A percentile compares a stretch with the other conserved stretches of the same genome.
phyloP scores from a whole-genome alignment of 1,284 basidiomycete species.

The Moniliella sp. region DNA sequence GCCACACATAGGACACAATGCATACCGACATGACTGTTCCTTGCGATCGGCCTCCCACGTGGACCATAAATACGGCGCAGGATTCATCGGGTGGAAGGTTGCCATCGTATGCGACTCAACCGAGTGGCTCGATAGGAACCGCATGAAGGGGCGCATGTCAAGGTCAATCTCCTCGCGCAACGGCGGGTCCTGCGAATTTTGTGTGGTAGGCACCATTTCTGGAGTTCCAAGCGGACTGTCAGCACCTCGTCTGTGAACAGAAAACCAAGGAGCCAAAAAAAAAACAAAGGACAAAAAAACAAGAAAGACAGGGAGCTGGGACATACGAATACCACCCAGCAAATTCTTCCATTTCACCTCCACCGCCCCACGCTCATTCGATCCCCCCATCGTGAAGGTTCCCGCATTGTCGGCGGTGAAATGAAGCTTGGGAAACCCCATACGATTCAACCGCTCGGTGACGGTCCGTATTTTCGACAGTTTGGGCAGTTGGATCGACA shows the following conservation, averaged over 20 bases:
- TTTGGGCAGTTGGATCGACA: conserved; percentile 24
- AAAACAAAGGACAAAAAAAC: not conserved
- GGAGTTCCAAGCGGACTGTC: not conserved
- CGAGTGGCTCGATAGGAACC: conserved; percentile 25
- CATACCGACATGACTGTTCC: too few species aligned
- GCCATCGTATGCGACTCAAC: conserved; percentile 25
- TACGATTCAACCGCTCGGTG: conserved; percentile 22
- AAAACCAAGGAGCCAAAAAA: not conserved
- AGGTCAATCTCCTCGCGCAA: conserved; percentile 17
- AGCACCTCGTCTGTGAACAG: not conserved
- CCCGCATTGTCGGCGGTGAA: conserved; percentile 20
- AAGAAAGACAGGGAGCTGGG: conserved; percentile 5
- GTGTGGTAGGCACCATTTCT: conserved; percentile 2
- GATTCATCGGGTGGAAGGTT: too few species aligned
- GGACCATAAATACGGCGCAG: too few species aligned
- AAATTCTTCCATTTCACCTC: conserved; percentile 29
- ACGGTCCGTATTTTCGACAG: conserved; percentile 23
- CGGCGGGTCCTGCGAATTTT: conserved; percentile 5
- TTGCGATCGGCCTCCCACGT: too few species aligned
- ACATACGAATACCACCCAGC: conserved; percentile 14
- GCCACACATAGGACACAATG: too few species aligned
- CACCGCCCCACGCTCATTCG: conserved; percentile 6
- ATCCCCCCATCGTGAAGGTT: conserved; percentile 4
- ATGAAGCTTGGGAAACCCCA: conserved; percentile 15
- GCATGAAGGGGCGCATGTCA: conserved; percentile 24